Evolutionary conservation across 192 early-diverging fungal genomes (phyloP), one percentile per base, ranked within the genome.

Genomic region (Entrophospora sp.): DNA sequence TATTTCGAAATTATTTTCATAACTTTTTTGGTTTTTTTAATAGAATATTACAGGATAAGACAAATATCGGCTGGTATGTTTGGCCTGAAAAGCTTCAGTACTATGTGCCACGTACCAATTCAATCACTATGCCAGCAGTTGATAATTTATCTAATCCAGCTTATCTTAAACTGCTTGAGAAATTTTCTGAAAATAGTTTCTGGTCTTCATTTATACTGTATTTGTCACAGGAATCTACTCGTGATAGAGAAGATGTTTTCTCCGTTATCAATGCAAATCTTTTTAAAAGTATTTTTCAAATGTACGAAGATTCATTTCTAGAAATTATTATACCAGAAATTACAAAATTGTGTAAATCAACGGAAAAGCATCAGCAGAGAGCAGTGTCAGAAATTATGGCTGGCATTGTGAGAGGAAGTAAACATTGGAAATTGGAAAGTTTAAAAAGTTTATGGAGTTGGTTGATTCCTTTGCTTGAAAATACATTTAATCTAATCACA

Each of bases 391-490:
- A 96, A 63, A 65, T 94, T 18, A 44, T 91, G 3, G 83, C 78
- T 5, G 95, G 95, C 1, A 37, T 95, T 24, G 70, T 97, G 20
- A 84, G 90, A 27, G 95, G 93, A 2, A 82, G 79, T 55, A 97
- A 94, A 71, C 89, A 96, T 70, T 97, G 93, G 93, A 64, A 70
- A 4, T 52, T 71, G 7, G 70, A 60, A 1, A 70, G 74, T 55
- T 35, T 68, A 5, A 46, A 67, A 16, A 66, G 34, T 16, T 69
- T 94, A 70, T 94, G 92, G 92, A 67, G 59, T 4, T 85, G 81
- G 83, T 56, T 93, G 37, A 73, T 78, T 6, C 86, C 90, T 1
- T 30, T 91, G 5, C 25, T 94, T 22, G 68, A 67, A 5, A 74
- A 72, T 31, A 84, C 81, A 1, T 79, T 95, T 30, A 70, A 82